A percentile compares a stretch with the other conserved stretches of the same genome.
Evolutionary conservation across 768 basidiomycete genomes (phyloP).

Genomic region (Suillus subluteus): DNA sequence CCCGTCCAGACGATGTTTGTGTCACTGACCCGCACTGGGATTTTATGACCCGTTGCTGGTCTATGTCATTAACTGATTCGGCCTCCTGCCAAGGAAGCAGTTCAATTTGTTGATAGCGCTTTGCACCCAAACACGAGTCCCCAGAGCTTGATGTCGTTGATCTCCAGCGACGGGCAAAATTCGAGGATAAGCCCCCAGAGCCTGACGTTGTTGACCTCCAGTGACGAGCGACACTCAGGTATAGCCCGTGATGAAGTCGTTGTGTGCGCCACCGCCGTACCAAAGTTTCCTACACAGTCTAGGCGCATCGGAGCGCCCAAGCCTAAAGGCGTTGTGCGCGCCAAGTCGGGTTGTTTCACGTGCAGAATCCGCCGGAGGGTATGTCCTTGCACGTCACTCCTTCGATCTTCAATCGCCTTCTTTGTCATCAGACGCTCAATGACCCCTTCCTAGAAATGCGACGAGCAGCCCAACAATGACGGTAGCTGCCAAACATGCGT

Average conservation of each 20-base stretch:
- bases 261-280: slow-evolving; percentile 59
- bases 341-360: slow-evolving; percentile 89
- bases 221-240: slow-evolving; percentile 37
- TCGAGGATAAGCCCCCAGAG: too few species aligned
- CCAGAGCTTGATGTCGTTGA: slow-evolving; percentile 41
- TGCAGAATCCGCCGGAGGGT: slow-evolving; percentile 88
- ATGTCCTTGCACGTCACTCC: slow-evolving; percentile 14
- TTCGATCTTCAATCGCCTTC: slow-evolving; percentile 15
- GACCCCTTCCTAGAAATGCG: slow-evolving; percentile 67
- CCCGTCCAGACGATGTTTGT: background rate
- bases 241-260: slow-evolving; percentile 55
- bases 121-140: slow-evolving; percentile 25
- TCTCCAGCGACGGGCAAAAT: slow-evolving; percentile 38
- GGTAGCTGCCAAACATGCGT: slow-evolving; percentile 76
- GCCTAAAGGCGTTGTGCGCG: slow-evolving; percentile 79
- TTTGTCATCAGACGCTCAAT: slow-evolving; percentile 14
- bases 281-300: slow-evolving; percentile 43
- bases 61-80: background rate
- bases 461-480: slow-evolving; percentile 65
- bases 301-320: slow-evolving; percentile 61
- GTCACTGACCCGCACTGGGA: background rate
- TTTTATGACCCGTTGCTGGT: slow-evolving; percentile 1
- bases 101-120: background rate
- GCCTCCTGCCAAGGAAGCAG: background rate
- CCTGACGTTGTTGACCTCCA: slow-evolving; percentile 47